Percentiles rank a stretch among this genome's conserved stretches.
phyloP scores from a whole-genome alignment of 148 eudicot species.

The Fagopyrum esculentum region DNA sequence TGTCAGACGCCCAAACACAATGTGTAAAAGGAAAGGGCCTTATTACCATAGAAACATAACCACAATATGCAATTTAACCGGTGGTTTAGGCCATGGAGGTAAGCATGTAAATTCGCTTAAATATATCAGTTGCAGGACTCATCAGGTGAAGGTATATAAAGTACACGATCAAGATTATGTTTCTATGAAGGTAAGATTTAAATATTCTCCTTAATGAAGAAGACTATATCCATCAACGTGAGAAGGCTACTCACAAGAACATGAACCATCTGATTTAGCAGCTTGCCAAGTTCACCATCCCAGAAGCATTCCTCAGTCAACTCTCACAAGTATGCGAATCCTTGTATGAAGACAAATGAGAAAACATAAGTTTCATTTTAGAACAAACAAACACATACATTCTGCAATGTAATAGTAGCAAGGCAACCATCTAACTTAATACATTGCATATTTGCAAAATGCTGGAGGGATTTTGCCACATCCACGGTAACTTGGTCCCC shows the following conservation, averaged over 20 bases:
- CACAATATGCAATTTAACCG: not conserved
- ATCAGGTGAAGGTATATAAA: not conserved
- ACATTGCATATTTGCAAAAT: constrained; percentile 63
- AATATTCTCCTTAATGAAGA: not conserved
- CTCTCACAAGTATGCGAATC: too few relatives aligned
- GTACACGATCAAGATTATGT: not conserved
- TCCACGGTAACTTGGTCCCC: constrained; percentile 58
- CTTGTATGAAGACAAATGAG: too few relatives aligned
- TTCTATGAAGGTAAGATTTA: not conserved
- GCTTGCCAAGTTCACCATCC: constrained; percentile 68
- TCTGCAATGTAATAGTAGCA: too few relatives aligned
- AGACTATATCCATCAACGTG: not conserved
- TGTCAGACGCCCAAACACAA: not conserved
- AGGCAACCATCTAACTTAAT: constrained; percentile 74
- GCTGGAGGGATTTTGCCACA: constrained; percentile 64
- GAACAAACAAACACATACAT: too few relatives aligned
- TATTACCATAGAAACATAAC: too few relatives aligned
- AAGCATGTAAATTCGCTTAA: not conserved
- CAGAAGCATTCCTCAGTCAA: constrained; percentile 44
- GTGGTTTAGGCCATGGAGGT: not conserved
- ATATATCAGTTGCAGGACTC: not conserved
- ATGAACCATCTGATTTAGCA: constrained; percentile 57
- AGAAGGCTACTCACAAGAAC: constrained; percentile 40
- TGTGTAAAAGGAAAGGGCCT: too few relatives aligned
- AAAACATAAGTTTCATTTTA: constrained; percentile 71